Percentiles rank a stretch among this genome's conserved stretches.
phyloP scores from a whole-genome alignment of 208 protist genomes.

The Crithidia thermophila region DNA sequence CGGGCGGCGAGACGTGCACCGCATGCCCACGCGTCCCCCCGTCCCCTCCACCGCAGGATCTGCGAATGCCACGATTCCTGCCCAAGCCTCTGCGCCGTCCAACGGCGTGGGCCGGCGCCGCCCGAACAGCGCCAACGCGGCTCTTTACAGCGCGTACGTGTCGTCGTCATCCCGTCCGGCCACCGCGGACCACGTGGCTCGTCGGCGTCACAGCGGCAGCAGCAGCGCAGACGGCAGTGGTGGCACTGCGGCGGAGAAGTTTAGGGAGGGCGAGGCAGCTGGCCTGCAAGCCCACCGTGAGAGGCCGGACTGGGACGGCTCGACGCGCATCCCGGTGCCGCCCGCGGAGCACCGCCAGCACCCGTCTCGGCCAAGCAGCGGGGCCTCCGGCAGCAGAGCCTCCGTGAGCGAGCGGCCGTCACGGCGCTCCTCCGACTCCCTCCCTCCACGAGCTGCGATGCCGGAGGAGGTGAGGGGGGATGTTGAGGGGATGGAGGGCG shows the following conservation, averaged over 20 bases:
- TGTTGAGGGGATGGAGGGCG: too few relatives aligned
- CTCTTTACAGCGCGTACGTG: constrained; percentile 6
- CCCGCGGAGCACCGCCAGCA: constrained; percentile 4
- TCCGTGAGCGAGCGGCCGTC: neutral
- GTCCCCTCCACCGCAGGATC: neutral
- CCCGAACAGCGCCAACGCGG: constrained; percentile 12
- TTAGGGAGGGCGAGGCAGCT: too few relatives aligned
- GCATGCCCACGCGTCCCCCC: neutral
- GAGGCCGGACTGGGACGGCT: neutral
- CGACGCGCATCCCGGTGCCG: constrained; percentile 4
- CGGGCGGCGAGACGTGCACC: neutral
- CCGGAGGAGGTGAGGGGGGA: too few relatives aligned
- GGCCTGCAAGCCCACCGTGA: neutral
- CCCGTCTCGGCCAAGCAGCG: neutral
- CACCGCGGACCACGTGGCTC: neutral
- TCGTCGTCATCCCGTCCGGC: neutral
- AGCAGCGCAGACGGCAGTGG: too few relatives aligned
- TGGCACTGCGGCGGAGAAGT: too few relatives aligned
- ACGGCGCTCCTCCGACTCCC: neutral
- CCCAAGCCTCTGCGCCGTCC: too few relatives aligned
- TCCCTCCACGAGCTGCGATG: neutral
- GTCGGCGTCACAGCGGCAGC: too few relatives aligned
- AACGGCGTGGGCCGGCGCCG: neutral
- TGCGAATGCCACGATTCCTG: neutral
- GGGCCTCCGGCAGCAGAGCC: neutral